These are phyloP conservation scores for Suillus fuscotomentosus DNA, from an alignment of 768 basidiomycete species.

Conservation along the genomic window DNA sequence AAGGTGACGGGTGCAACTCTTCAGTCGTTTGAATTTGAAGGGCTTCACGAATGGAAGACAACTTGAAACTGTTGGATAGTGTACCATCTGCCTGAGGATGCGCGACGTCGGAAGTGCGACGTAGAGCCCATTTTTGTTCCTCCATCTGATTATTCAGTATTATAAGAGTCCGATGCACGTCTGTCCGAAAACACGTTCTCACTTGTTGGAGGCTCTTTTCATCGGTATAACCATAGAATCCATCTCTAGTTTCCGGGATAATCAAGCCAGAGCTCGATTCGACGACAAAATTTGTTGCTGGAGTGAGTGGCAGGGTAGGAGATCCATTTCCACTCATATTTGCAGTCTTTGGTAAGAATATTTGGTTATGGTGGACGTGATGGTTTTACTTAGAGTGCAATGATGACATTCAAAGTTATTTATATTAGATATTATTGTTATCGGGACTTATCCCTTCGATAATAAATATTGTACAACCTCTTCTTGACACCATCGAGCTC, in stretches of 20 bases:
- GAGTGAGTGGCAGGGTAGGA: not conserved
- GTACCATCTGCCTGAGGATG: conserved; percentile 18
- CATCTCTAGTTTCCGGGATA: conserved; percentile 57
- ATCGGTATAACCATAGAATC: conserved; percentile 78
- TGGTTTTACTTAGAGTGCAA: not conserved
- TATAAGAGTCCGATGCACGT: conserved; percentile 5
- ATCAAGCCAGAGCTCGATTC: conserved; percentile 32
- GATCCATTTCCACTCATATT: conserved; percentile 7
- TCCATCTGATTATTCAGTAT: conserved; percentile 51
- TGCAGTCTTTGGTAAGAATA: not conserved
- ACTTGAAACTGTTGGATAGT: conserved; percentile 38
- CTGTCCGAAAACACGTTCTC: conserved; percentile 25
- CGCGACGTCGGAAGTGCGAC: conserved; percentile 51
- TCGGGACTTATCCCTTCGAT: not conserved
- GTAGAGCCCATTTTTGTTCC: conserved; percentile 68
- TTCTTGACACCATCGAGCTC: conserved; percentile 34
- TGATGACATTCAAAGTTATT: conserved; percentile 1
- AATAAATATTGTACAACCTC: conserved; percentile 16
- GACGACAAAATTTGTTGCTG: conserved; percentile 4
- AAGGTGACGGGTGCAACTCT: conserved; percentile 14
- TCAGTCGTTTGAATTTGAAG: conserved; percentile 18
- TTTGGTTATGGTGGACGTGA: not conserved
- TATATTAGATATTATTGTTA: conserved; percentile 8
- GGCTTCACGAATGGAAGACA: conserved; percentile 33
- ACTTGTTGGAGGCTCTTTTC: conserved; percentile 78